A percentile compares a stretch with the other conserved stretches of the same genome.
phyloP scores from a whole-genome alignment of 139 green algal genomes.

The Astrephomene gubernaculifera region DNA sequence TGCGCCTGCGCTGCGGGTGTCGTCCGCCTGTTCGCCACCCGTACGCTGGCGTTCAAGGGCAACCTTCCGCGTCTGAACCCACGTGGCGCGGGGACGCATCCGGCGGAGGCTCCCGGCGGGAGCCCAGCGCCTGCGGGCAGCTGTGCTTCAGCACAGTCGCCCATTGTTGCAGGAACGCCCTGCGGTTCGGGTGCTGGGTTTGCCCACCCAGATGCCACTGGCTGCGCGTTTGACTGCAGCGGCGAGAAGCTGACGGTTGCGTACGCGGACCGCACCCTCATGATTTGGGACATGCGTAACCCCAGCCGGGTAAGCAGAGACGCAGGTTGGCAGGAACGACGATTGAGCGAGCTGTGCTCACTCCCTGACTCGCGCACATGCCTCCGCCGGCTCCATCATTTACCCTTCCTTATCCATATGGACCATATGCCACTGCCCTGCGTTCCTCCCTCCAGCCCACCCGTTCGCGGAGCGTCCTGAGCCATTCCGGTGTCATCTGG shows the following conservation, averaged over 20 bases:
- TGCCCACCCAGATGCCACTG: constrained; percentile 59
- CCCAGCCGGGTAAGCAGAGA: constrained; percentile 30
- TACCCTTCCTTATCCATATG: too few species aligned
- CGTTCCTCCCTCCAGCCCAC: constrained; percentile 11
- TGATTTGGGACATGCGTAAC: constrained; percentile 63
- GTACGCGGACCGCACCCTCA: constrained; percentile 59
- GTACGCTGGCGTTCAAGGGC: constrained; percentile 51
- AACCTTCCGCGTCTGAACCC: constrained; percentile 52
- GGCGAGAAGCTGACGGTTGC: constrained; percentile 57
- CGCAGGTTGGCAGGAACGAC: neutral
- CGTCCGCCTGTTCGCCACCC: constrained; percentile 59
- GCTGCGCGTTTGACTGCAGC: constrained; percentile 43
- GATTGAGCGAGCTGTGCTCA: neutral
- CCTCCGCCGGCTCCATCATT: too few species aligned
- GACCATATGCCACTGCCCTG: neutral
- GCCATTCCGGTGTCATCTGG: constrained; percentile 65
- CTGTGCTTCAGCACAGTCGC: too few species aligned
- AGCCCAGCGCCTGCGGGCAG: neutral
- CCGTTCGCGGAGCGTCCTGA: constrained; percentile 48
- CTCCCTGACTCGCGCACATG: too few species aligned
- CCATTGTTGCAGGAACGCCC: neutral
- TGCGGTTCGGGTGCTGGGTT: too few species aligned
- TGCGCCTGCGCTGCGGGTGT: constrained; percentile 57
- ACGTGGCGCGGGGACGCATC: too few species aligned
- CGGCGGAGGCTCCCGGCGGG: neutral